phyloP scores from a whole-genome alignment of 1,284 basidiomycete genomes.

The Ustilago lituana region DNA sequence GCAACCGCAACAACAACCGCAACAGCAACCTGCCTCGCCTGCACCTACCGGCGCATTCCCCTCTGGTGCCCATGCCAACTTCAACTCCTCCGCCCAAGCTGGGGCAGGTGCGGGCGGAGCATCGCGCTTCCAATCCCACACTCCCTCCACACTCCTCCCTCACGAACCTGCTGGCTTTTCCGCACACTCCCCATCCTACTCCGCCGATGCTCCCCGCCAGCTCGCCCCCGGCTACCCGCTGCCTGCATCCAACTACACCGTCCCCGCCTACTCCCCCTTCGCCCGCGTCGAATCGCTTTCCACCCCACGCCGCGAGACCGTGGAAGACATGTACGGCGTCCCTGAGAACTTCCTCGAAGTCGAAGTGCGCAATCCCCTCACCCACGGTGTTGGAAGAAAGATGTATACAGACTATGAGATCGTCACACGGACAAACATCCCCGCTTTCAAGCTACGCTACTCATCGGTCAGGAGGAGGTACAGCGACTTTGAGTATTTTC shows the following conservation, averaged over 20 bases:
- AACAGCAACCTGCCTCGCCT: background rate
- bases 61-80: constrained; percentile 16
- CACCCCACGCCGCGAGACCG: constrained; percentile 45
- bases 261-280: constrained; percentile 63
- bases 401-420: constrained; percentile 99
- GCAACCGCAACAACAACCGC: constrained; percentile 1
- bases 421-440: constrained; percentile 97
- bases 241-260: constrained; percentile 48
- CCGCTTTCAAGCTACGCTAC: constrained; percentile 95
- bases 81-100: background rate
- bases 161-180: constrained; percentile 30
- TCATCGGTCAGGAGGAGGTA: constrained; percentile 93
- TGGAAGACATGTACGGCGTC: constrained; percentile 94
- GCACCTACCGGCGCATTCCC: constrained; percentile 25
- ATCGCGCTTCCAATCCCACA: constrained; percentile 47
- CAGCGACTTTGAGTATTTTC: constrained; percentile 98
- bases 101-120: background rate
- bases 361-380: constrained; percentile 95
- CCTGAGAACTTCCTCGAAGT: constrained; percentile 96
- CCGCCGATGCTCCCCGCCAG: constrained; percentile 22
- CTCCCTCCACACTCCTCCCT: constrained; percentile 48
- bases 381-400: constrained; percentile 81
- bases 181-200: constrained; percentile 1
- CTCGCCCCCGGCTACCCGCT: constrained; percentile 52
- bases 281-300: constrained; percentile 62